Base-by-base conservation (phyloP, 768 basidiomycete genomes). In the Psilocybe sp. region DNA sequence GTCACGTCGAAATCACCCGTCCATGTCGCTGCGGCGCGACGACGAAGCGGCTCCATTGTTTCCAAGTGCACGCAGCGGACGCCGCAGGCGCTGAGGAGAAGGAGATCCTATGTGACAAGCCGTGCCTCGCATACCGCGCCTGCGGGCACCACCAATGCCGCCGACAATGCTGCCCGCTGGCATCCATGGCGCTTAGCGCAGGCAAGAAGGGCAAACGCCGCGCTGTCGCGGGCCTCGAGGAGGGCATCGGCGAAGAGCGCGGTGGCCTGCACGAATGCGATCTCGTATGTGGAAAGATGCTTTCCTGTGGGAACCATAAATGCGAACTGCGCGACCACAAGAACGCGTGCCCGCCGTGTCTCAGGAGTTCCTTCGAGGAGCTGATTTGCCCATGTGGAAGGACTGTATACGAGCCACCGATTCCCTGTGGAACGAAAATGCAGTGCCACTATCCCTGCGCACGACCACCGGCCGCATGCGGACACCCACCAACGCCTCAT, bases 331-430 rank as follows among this genome's bases (percentile, higher is more conserved):
- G 75, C 36, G 96, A 98, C 63, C 96, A 99, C 65, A 80, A 74
- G 50, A 92, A 92, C 0, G 68, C 77, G 0, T 99, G 97, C 64
- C 84, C 80, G 1, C 77, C 85, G 16, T 99, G 97, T 67, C 71
- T 96, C 44, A 79, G 85, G 64, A 92, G 92, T 40, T 86, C 87
- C 1, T 99, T 95, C 58, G 94, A 98, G 37, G 97, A 99, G 82
- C 69, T 94, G 47, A 66, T 87, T 9, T 98, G 96, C 63, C 68
- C 78, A 42, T 98, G 96, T 64, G 89, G 88, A 0, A 77, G 82
- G n/a, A 98, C 93, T 2, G 77, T 91, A 13, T 69, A 94, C 16
- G 87, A 93, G 32, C 95, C 95, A 0, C 95, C 95, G 0, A 84
- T 97, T 34, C 80, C 87, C 0, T 98, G 96, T 57, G 92, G 91